A percentile compares a stretch with the other conserved stretches of the same genome.
Evolutionary conservation across 2,329 filamentous ascomycete genomes (phyloP).

Genomic region (Apiospora sp.): DNA sequence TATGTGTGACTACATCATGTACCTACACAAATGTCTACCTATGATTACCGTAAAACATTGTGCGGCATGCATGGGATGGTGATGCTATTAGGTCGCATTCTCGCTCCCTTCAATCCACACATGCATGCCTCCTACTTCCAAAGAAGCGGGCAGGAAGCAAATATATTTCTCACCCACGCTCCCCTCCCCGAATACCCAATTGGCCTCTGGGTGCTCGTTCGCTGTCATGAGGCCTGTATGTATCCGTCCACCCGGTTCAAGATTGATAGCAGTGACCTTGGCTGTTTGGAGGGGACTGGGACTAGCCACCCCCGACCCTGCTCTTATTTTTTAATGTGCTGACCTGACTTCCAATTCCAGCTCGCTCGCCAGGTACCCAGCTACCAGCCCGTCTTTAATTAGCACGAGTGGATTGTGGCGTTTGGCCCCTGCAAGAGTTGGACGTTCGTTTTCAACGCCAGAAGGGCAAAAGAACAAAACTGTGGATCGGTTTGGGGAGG

Average conservation of each 20-base stretch:
- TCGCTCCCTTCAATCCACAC: constrained; percentile 15
- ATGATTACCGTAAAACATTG: constrained; percentile 20
- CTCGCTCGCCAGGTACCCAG: constrained; percentile 17
- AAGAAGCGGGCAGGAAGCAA: background rate
- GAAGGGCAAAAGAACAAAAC: constrained; percentile 22
- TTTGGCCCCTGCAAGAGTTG: constrained; percentile 1
- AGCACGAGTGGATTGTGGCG: constrained; percentile 20
- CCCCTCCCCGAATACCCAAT: background rate
- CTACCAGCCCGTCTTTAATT: constrained; percentile 21
- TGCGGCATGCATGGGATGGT: constrained; percentile 15
- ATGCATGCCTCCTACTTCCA: background rate
- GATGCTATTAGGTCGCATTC: constrained; percentile 20
- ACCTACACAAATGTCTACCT: background rate
- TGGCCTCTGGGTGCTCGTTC: background rate
- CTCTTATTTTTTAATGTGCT: constrained; percentile 13
- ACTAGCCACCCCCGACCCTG: constrained; percentile 15
- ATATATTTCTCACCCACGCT: background rate
- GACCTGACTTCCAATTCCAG: constrained; percentile 12
- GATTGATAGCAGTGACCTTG: background rate
- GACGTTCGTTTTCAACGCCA: constrained; percentile 22
- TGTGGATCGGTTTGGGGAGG: constrained; percentile 20
- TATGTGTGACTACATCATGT: constrained; percentile 15
- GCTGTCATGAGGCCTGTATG: constrained; percentile 7
- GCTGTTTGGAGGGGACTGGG: constrained; percentile 11
- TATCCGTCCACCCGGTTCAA: constrained; percentile 12